A percentile compares a stretch with the other conserved stretches of the same genome.
phyloP scores from a whole-genome alignment of 176 grass and related monocot genomes.

The Eragrostis curvula region DNA sequence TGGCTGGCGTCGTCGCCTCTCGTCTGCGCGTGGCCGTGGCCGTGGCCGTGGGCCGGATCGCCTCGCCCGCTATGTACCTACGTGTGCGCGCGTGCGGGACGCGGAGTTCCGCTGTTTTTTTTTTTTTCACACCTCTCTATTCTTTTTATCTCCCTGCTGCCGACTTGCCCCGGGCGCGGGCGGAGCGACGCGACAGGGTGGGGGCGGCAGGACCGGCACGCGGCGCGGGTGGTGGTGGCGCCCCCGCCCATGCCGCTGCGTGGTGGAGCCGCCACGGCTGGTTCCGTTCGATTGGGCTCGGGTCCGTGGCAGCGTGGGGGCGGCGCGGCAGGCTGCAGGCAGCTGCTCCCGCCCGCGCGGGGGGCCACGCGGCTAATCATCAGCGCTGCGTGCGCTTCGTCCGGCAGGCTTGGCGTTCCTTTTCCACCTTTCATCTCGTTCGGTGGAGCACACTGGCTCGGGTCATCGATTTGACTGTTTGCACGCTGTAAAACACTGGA shows the following conservation, averaged over 20 bases:
- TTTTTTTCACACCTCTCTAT: no score
- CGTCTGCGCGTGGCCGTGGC: slow-evolving; percentile 8
- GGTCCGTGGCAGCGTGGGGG: neutral
- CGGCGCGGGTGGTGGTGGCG: neutral
- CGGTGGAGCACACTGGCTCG: neutral
- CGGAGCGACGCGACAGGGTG: neutral
- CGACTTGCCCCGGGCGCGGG: neutral
- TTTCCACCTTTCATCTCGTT: neutral
- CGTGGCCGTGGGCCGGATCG: neutral
- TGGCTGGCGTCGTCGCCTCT: neutral
- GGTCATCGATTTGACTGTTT: neutral
- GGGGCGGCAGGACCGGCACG: neutral
- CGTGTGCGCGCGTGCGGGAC: neutral
- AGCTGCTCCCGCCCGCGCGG: neutral
- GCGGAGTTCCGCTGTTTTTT: no score
- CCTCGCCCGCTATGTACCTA: neutral
- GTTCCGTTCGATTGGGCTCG: neutral
- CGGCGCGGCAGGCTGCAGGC: neutral
- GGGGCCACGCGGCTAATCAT: slow-evolving; percentile 26
- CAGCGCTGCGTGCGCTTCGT: slow-evolving; percentile 10
- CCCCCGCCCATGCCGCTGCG: neutral
- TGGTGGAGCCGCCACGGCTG: neutral
- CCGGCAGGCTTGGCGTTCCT: neutral
- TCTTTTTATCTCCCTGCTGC: slow-evolving; percentile 6
- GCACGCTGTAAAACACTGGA: neutral